phyloP scores from a whole-genome alignment of 768 basidiomycete species.

The Serendipita sp. region DNA sequence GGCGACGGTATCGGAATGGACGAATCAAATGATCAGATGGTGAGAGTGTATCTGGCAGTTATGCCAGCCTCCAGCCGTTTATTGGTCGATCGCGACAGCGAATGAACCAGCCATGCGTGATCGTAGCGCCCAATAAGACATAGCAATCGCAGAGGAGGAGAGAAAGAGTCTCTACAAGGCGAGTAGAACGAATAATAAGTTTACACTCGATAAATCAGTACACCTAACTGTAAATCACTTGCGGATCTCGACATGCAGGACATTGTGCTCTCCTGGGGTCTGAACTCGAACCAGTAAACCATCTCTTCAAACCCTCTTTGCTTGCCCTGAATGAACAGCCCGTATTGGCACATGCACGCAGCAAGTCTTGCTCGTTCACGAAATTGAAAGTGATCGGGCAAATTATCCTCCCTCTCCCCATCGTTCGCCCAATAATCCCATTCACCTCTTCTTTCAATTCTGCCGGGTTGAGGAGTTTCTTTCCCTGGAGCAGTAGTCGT shows the following conservation, averaged over 20 bases:
- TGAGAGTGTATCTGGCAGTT: too few relatives aligned
- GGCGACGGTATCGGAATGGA: too few relatives aligned
- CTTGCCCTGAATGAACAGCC: not conserved
- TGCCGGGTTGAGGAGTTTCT: constrained; percentile 10
- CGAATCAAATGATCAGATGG: too few relatives aligned
- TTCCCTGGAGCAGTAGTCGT: constrained; percentile 8
- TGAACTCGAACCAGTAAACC: not conserved
- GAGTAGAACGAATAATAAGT: too few relatives aligned
- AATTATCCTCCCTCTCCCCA: not conserved
- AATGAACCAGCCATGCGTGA: too few relatives aligned
- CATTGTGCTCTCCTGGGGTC: not conserved
- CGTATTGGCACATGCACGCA: not conserved
- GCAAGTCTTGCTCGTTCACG: not conserved
- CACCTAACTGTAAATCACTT: not conserved
- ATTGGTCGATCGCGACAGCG: too few relatives aligned
- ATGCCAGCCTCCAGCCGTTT: too few relatives aligned
- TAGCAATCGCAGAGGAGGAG: too few relatives aligned
- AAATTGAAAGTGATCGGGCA: not conserved
- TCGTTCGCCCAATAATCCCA: constrained; percentile 10
- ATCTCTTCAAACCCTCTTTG: not conserved
- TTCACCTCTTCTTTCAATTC: constrained; percentile 11
- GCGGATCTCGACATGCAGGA: not conserved
- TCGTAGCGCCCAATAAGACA: too few relatives aligned
- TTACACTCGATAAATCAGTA: too few relatives aligned
- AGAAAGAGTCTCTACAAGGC: too few relatives aligned